Base-by-base conservation (phyloP, 1,284 basidiomycete species). In the Irpex sp. region DNA sequence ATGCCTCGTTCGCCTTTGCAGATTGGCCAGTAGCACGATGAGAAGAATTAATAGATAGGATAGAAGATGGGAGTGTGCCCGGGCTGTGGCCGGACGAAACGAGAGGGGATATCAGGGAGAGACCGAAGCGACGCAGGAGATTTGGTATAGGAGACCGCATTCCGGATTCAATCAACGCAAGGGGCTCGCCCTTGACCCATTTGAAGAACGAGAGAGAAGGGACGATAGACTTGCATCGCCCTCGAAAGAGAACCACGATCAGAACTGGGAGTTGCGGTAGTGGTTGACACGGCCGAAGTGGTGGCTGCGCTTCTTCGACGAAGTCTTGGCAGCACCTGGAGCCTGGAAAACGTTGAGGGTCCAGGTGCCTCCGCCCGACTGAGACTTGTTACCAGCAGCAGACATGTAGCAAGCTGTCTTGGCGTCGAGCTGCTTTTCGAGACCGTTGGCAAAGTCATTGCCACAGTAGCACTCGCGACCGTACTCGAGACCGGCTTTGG, bases 391-490 rank as follows among this genome's bases (percentile, higher is more conserved):
- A 58, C 68, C 69, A 9, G 60, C 33, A 66, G 69, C 70, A n/a
- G 66, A 51, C 70, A 71, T 71, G 65, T 68, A 63, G 66, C 70
- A 71, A 58, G 39, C 36, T 15, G 39, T 33, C 63, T 63, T 66
- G 9, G 66, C 47, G 61, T 67, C 57, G 43, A 61, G 33, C 43
- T 65, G 63, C 39, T 53, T 26, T 35, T 67, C 69, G 60, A 68
- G 68, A 35, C 65, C 65, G 62, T 68, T 69, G 47, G 49, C 54
- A 67, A 69, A 65, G 39, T 58, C 35, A 67, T 62, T 64, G 39
- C 70, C 70, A 64, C 70, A 71, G 67, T 71, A 71, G 67, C 70
- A 71, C 65, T 71, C 70, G 54, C 62, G 59, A 59, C 66, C 61
- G 66, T 66, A 71, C 66, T 71, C 70, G 56, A 69, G 54, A 19